Percentiles rank a stretch among this genome's conserved stretches.
phyloP scores from a whole-genome alignment of 2,329 filamentous ascomycete genomes.

The Cryphonectria radicalis region DNA sequence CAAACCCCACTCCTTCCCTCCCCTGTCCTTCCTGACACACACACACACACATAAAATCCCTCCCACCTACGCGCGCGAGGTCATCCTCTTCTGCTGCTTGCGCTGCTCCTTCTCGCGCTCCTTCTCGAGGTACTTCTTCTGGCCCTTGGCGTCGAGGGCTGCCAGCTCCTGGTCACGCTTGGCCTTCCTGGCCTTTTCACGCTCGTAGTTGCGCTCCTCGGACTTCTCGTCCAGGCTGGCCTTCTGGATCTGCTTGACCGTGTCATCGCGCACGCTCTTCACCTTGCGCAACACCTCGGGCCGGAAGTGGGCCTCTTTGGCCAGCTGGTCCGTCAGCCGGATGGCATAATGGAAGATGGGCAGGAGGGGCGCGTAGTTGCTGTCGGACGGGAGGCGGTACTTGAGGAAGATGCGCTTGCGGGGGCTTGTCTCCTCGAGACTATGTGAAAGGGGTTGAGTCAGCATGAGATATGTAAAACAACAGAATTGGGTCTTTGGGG shows the following conservation, averaged over 20 bases:
- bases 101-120: constrained; percentile 75
- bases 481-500: background rate
- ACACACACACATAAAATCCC: background rate
- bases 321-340: constrained; percentile 82
- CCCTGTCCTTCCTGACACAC: background rate
- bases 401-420: constrained; percentile 87
- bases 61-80: constrained; percentile 49
- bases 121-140: constrained; percentile 83
- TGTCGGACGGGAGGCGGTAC: constrained; percentile 67
- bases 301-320: constrained; percentile 79
- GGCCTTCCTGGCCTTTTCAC: constrained; percentile 80
- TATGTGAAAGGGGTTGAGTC: constrained; percentile 40
- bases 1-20: background rate
- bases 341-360: constrained; percentile 83
- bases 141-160: constrained; percentile 76
- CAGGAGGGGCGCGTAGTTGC: constrained; percentile 67
- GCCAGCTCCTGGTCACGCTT: constrained; percentile 86
- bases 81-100: constrained; percentile 59
- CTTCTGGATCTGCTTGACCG: constrained; percentile 79
- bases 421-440: constrained; percentile 79
- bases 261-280: constrained; percentile 76
- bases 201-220: constrained; percentile 73
- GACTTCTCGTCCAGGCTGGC: constrained; percentile 78
- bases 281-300: constrained; percentile 89
- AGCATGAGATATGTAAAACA: background rate